Conservation (phyloP, 2,329 filamentous ascomycete species). For the Dothistroma pini region DNA sequence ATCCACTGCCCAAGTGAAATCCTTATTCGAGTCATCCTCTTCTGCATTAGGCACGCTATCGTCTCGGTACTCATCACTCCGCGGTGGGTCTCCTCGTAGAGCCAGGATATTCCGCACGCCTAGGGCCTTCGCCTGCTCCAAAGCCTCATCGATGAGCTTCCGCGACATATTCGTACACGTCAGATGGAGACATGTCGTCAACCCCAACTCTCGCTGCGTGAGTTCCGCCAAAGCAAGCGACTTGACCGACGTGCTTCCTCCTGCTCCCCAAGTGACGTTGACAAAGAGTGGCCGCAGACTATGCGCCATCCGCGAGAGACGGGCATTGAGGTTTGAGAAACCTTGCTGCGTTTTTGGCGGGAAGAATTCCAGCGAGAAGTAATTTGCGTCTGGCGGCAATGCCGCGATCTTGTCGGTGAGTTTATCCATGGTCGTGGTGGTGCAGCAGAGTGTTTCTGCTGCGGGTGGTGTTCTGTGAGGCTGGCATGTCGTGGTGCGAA, state of each 20-base stretch:
- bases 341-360: slow-evolving; percentile 96
- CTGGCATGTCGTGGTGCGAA: background rate
- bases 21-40: slow-evolving; percentile 61
- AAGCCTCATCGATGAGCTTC: slow-evolving; percentile 76
- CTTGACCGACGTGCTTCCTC: slow-evolving; percentile 85
- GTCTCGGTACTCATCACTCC: slow-evolving; percentile 80
- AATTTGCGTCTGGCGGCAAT: slow-evolving; percentile 73
- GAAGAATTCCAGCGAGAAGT: slow-evolving; percentile 99
- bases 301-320: slow-evolving; percentile 90
- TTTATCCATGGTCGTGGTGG: slow-evolving; percentile 53
- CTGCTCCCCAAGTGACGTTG: slow-evolving; percentile 96
- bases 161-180: slow-evolving; percentile 98
- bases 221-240: slow-evolving; percentile 92
- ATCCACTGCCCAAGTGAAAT: slow-evolving; percentile 86
- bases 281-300: slow-evolving; percentile 90
- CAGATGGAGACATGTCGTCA: slow-evolving; percentile 93
- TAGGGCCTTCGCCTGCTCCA: slow-evolving; percentile 84
- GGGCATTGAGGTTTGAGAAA: slow-evolving; percentile 87
- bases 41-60: slow-evolving; percentile 55
- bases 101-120: slow-evolving; percentile 94
- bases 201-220: slow-evolving; percentile 83
- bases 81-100: slow-evolving; percentile 82
- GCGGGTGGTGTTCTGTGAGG: slow-evolving; percentile 1
- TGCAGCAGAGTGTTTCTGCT: slow-evolving; percentile 11
- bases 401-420: slow-evolving; percentile 82